A percentile compares a stretch with the other conserved stretches of the same genome.
These are phyloP conservation scores for Triticum timopheevii DNA, from an alignment of 176 grass and related monocot genomes.

Conservation along the genomic window DNA sequence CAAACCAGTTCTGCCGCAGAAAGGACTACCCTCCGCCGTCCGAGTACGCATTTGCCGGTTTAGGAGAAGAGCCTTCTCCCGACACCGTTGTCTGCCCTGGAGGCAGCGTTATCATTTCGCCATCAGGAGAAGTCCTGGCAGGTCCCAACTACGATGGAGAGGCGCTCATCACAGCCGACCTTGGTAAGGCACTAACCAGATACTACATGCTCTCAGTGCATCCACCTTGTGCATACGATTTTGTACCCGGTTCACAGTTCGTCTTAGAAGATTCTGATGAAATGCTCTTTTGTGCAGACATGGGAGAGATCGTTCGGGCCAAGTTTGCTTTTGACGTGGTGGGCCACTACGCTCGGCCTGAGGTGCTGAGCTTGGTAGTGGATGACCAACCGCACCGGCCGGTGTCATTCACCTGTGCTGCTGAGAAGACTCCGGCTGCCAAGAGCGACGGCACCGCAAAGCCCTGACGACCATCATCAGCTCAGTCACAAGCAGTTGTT, in stretches of 20 bases:
- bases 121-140: conserved; percentile 69
- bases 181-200: conserved; percentile 49
- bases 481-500: neutral
- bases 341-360: conserved; percentile 84
- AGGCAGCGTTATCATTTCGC: conserved; percentile 90
- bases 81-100: conserved; percentile 83
- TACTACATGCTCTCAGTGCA: neutral
- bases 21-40: conserved; percentile 86
- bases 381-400: conserved; percentile 73
- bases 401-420: conserved; percentile 58
- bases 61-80: conserved; percentile 73
- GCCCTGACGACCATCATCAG: neutral
- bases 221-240: neutral
- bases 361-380: conserved; percentile 78
- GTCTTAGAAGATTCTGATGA: neutral
- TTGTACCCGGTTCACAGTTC: neutral
- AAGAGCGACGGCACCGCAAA: conserved; percentile 3
- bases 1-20: conserved; percentile 88
- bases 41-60: conserved; percentile 61
- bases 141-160: conserved; percentile 93
- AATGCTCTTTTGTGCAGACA: conserved; percentile 45
- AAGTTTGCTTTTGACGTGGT: conserved; percentile 96
- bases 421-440: conserved; percentile 20
- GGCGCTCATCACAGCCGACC: conserved; percentile 68
- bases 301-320: conserved; percentile 81